Evolutionary conservation across 2,329 filamentous ascomycete species (phyloP).

Genomic region (Rutstroemia sp.): DNA sequence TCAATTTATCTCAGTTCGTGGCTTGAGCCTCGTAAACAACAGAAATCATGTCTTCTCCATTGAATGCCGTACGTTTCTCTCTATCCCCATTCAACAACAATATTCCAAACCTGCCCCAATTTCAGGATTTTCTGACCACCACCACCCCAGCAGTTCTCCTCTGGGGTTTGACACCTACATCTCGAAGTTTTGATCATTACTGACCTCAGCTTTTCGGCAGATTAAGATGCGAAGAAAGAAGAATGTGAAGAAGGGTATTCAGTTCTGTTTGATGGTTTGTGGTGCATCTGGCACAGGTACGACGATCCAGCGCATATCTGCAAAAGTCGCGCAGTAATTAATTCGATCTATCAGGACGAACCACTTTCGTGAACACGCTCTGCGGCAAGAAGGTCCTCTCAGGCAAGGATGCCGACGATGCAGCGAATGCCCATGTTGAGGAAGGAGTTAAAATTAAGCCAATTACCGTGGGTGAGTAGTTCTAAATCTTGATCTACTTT

Average conservation of each 20-base stretch:
- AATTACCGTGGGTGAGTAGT: slow-evolving; percentile 79
- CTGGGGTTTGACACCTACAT: slow-evolving; percentile 21
- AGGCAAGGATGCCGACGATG: slow-evolving; percentile 90
- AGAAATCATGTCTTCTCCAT: slow-evolving; percentile 42
- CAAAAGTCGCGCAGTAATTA: slow-evolving; percentile 8
- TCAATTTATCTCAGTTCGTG: background rate
- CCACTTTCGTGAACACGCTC: slow-evolving; percentile 98
- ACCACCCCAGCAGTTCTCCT: slow-evolving; percentile 22
- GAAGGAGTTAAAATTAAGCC: slow-evolving; percentile 98
- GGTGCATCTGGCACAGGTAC: slow-evolving; percentile 96
- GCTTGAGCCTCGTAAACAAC: slow-evolving; percentile 6
- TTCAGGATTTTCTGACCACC: slow-evolving; percentile 26
- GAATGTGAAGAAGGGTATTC: slow-evolving; percentile 87
- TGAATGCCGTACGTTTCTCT: slow-evolving; percentile 42
- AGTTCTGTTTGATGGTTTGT: slow-evolving; percentile 99
- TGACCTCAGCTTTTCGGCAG: slow-evolving; percentile 37
- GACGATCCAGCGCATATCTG: slow-evolving; percentile 22
- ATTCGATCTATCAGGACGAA: slow-evolving; percentile 59
- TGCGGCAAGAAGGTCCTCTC: slow-evolving; percentile 89
- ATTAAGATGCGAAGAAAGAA: slow-evolving; percentile 99
- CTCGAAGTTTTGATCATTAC: slow-evolving; percentile 17
- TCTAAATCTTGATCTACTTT: background rate
- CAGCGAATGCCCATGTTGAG: slow-evolving; percentile 80
- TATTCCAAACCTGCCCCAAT: slow-evolving; percentile 17
- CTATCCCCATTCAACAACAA: slow-evolving; percentile 12